phyloP scores from a whole-genome alignment of 495 filamentous ascomycete species.

The Staphylotrichum longicolle region DNA sequence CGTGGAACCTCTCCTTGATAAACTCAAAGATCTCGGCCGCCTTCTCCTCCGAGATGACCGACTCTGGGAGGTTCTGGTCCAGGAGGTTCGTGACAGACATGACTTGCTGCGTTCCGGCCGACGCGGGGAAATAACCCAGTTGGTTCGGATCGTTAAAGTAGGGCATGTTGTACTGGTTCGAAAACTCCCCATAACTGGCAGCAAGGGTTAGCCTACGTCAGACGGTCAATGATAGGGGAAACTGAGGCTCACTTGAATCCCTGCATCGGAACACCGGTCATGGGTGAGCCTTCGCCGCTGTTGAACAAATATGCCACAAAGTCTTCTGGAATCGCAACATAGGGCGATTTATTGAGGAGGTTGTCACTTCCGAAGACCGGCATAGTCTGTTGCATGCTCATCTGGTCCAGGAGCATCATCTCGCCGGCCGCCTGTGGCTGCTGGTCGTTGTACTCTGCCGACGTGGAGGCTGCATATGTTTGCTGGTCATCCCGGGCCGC shows the following conservation, averaged over 20 bases:
- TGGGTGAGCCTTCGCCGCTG: slow-evolving; percentile 47
- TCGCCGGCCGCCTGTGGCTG: slow-evolving; percentile 48
- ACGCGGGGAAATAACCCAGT: slow-evolving; percentile 52
- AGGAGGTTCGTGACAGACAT: slow-evolving; percentile 91
- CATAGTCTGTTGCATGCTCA: slow-evolving; percentile 65
- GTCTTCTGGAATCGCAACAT: slow-evolving; percentile 80
- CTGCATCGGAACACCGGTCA: slow-evolving; percentile 48
- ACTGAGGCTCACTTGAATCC: slow-evolving; percentile 47
- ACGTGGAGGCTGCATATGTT: slow-evolving; percentile 40
- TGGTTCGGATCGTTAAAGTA: slow-evolving; percentile 49
- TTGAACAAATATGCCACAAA: slow-evolving; percentile 92
- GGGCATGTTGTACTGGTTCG: slow-evolving; percentile 48
- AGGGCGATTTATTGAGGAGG: slow-evolving; percentile 76
- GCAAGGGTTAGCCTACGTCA: not conserved
- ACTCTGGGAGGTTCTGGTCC: slow-evolving; percentile 77
- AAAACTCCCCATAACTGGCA: slow-evolving; percentile 50
- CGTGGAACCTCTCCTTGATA: slow-evolving; percentile 79
- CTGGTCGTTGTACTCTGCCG: slow-evolving; percentile 46
- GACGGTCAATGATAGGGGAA: not conserved
- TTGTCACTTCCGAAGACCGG: slow-evolving; percentile 82
- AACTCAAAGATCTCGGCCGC: slow-evolving; percentile 78
- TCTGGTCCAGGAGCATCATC: slow-evolving; percentile 62
- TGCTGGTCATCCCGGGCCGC: slow-evolving; percentile 32
- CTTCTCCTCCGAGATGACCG: slow-evolving; percentile 83
- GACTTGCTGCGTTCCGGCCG: slow-evolving; percentile 61